These are phyloP conservation scores for Crithidia sp. DNA, from an alignment of 208 protist species.

Conservation along the genomic window DNA sequence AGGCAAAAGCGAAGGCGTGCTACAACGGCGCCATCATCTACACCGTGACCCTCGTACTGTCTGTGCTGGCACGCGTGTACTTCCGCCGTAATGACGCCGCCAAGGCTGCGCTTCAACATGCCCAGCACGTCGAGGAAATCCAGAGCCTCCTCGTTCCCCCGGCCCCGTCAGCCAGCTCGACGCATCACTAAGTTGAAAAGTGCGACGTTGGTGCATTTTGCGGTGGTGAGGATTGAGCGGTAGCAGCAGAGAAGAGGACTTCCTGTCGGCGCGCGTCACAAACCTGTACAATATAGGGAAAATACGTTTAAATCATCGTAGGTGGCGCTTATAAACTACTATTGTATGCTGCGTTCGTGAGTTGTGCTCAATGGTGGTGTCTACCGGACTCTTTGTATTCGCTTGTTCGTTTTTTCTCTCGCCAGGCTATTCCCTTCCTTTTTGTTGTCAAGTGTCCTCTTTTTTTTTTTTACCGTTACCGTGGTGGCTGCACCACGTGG, in stretches of 20 bases:
- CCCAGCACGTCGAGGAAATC: slow-evolving; percentile 50
- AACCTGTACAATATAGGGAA: slow-evolving; percentile 13
- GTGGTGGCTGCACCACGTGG: slow-evolving; percentile 4
- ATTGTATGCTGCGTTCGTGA: background rate
- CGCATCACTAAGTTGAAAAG: background rate
- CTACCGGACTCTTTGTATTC: background rate
- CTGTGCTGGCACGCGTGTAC: slow-evolving; percentile 77
- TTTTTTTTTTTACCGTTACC: slow-evolving; percentile 7
- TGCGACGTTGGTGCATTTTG: background rate
- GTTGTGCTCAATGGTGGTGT: background rate
- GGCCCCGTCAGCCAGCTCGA: slow-evolving; percentile 14
- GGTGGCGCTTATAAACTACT: no score
- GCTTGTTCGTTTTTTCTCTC: background rate
- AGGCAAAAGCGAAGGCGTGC: slow-evolving; percentile 83
- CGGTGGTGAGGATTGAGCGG: background rate
- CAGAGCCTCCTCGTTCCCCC: slow-evolving; percentile 39
- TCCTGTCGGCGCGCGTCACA: background rate
- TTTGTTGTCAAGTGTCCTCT: slow-evolving; percentile 13
- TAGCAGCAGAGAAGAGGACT: background rate
- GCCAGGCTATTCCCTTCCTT: background rate
- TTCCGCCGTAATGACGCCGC: slow-evolving; percentile 66
- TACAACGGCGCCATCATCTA: slow-evolving; percentile 90
- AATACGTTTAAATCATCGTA: background rate
- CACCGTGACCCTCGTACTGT: slow-evolving; percentile 74
- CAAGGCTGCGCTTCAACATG: slow-evolving; percentile 42